Base-by-base conservation (phyloP, 2,329 filamentous ascomycete genomes). In the Monosporascus sp. region DNA sequence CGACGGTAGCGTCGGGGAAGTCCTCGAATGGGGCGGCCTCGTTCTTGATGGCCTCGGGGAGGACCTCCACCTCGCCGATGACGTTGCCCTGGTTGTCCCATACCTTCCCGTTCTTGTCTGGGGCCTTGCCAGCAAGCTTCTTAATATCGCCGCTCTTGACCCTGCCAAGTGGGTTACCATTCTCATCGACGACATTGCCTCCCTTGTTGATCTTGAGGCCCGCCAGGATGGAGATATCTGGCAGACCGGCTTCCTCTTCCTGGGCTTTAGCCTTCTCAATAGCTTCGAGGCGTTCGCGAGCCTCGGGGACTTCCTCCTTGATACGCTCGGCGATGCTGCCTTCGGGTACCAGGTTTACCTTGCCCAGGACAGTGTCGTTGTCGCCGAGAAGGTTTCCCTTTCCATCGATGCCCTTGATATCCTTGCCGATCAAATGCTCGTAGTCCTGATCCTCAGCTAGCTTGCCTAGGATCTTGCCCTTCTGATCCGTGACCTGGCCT, bases 371-470 rank as follows among this genome's bases (percentile, higher is more conserved):
- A 27, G 85, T 83, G 24, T 84, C 83, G 44, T 83, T 79, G 66
- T 78, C 82, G 66, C 86, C 83, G 64, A 86, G 78, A 50, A 87
- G 80, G 62, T 86, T 83, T n/a, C 83, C 84, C 66, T 84, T 74
- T 57, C 77, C 79, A 59, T 87, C 85, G 60, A 85, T 74, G 67
- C 85, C 86, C 73, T 87, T 87, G 59, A 85, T 79, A 20, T 85
- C 82, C 58, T 85, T 86, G 57, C 85, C 81, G 17, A 77, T 31
- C 1, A 69, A 49, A 37, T 62, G 51, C 20, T 65, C 56, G 24
- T 54, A 58, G n/a, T 67, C 66, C 45, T 67, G 62, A 7, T 62
- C 66, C 38, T 67, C 61, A 17, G 66, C 61, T 9, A 69, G 54
- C 51, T 65, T 65, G 41, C 67, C 67, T 3, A 68, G 57, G 20